Evolutionary conservation across 306 rosid genomes (phyloP).

Genomic region (Canavalia gladiata): DNA sequence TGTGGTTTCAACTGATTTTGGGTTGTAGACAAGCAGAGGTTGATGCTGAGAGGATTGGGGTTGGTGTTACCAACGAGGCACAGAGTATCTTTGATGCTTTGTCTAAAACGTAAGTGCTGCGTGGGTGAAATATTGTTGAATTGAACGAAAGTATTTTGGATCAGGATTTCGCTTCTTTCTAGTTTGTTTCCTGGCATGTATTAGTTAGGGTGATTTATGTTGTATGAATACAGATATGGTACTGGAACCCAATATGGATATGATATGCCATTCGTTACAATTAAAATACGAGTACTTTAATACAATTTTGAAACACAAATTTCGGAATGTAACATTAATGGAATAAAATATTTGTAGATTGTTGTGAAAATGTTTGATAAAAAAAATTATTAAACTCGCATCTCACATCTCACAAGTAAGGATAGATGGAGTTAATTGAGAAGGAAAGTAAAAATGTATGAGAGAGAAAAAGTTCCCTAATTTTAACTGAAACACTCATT

Average conservation of each 20-base stretch:
- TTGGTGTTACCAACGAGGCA: conserved; percentile 90
- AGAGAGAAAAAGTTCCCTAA: not conserved
- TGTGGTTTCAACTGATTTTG: not conserved
- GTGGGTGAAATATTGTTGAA: not conserved
- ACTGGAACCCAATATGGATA: no score
- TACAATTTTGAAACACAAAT: not conserved
- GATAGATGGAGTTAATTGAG: not conserved
- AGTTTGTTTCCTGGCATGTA: conserved; percentile 20
- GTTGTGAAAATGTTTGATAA: not conserved
- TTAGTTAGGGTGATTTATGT: not conserved
- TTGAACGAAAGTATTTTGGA: not conserved
- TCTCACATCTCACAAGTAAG: not conserved
- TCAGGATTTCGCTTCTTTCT: not conserved
- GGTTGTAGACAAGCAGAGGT: conserved; percentile 79
- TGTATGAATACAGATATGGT: no score
- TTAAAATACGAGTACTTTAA: no score
- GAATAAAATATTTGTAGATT: not conserved
- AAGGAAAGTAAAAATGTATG: not conserved
- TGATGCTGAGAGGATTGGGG: conserved; percentile 94
- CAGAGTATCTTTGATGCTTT: conserved; percentile 92
- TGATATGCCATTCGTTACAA: no score
- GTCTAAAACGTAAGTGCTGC: conserved; percentile 82
- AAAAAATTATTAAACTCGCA: not conserved
- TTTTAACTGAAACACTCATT: not conserved
- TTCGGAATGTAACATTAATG: not conserved